Evolutionary conservation across 768 basidiomycete genomes (phyloP).

Genomic region (Termitomyces sp.): DNA sequence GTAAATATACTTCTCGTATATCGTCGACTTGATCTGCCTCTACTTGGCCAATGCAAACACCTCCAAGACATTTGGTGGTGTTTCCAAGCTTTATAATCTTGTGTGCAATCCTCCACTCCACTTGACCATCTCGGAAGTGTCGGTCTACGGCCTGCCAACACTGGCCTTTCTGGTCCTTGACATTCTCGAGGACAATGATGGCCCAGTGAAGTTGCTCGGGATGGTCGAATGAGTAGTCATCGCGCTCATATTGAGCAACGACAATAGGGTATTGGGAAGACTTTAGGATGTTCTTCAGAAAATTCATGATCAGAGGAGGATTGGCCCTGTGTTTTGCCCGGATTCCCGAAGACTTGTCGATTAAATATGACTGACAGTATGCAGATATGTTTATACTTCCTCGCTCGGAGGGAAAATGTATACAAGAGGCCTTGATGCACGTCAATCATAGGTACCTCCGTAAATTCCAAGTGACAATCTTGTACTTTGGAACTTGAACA

Average conservation of each 20-base stretch:
- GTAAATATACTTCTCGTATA: neutral
- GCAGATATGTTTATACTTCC: neutral
- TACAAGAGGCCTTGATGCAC: neutral
- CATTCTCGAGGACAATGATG: slow-evolving; percentile 1
- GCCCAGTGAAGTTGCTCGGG: slow-evolving; percentile 8
- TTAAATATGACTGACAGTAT: neutral
- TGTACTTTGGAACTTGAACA: neutral
- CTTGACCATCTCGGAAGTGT: slow-evolving; percentile 1
- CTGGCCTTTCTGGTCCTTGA: slow-evolving; percentile 3
- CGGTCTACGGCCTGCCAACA: slow-evolving; percentile 5
- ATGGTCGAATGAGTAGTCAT: slow-evolving; percentile 2
- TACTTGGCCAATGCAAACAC: slow-evolving; percentile 3
- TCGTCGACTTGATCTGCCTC: neutral
- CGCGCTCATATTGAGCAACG: slow-evolving; percentile 8
- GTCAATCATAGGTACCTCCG: neutral
- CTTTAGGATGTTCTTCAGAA: neutral
- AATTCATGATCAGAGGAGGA: neutral
- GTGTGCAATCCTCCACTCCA: slow-evolving; percentile 1
- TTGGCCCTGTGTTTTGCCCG: neutral
- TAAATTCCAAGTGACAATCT: neutral
- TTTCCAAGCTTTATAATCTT: neutral
- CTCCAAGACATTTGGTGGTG: slow-evolving; percentile 7
- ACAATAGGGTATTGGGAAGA: slow-evolving; percentile 3
- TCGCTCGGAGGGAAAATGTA: neutral
- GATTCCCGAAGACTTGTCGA: neutral